Conservation (phyloP, 805 yeast species). For the Saccharomycopsis sp. region DNA sequence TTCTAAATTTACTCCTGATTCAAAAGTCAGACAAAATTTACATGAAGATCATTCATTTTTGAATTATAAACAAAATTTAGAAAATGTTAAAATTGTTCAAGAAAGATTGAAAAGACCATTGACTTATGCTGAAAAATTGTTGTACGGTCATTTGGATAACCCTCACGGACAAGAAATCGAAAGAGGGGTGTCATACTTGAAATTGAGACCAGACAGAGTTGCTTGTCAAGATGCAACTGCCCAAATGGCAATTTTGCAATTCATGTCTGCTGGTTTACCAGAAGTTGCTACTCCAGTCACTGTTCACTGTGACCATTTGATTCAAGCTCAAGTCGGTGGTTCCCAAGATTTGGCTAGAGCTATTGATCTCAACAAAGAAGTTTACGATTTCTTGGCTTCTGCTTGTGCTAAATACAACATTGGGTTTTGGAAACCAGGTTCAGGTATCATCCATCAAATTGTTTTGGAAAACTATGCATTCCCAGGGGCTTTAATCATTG, state of each 20-base stretch:
- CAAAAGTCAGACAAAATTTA: slow-evolving; percentile 74
- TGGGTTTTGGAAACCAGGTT: slow-evolving; percentile 99
- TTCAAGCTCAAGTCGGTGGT: slow-evolving; percentile 95
- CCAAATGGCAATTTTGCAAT: slow-evolving; percentile 97
- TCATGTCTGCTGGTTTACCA: slow-evolving; percentile 93
- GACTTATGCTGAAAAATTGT: slow-evolving; percentile 89
- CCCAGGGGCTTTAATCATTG: slow-evolving; percentile 95
- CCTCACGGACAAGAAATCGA: slow-evolving; percentile 66
- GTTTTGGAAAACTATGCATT: slow-evolving; percentile 94
- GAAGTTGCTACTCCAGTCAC: slow-evolving; percentile 89
- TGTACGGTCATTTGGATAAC: slow-evolving; percentile 85
- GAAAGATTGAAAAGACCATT: slow-evolving; percentile 79
- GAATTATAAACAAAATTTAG: slow-evolving; percentile 85
- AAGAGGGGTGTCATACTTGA: slow-evolving; percentile 87
- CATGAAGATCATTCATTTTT: slow-evolving; percentile 80
- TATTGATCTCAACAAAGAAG: slow-evolving; percentile 83
- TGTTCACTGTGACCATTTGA: slow-evolving; percentile 96
- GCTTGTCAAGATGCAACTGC: slow-evolving; percentile 99
- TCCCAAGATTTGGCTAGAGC: slow-evolving; percentile 75
- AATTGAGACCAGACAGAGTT: slow-evolving; percentile 93
- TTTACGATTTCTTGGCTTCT: slow-evolving; percentile 85
- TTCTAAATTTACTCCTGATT: slow-evolving; percentile 45
- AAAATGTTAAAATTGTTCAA: slow-evolving; percentile 80
- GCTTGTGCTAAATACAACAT: slow-evolving; percentile 95
- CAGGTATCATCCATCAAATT: slow-evolving; percentile 97